Percentiles rank a stretch among this genome's conserved stretches.
Evolutionary conservation across 1,139 yeast genomes (phyloP).

Genomic region (Lodderomyces theae): DNA sequence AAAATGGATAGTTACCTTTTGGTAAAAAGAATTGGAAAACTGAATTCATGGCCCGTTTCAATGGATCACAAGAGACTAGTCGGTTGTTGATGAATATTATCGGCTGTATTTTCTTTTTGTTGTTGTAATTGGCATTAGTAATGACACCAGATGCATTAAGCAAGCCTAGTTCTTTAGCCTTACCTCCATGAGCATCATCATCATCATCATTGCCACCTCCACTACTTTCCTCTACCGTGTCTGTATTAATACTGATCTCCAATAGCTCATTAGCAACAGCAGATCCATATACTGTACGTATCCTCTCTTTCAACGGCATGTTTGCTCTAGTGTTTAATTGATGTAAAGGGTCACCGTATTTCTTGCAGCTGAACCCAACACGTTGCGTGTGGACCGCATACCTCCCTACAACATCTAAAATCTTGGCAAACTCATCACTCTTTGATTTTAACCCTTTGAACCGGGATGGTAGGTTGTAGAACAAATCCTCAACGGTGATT

Average conservation of each 20-base stretch:
- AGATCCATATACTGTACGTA: conserved; percentile 71
- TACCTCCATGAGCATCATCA: conserved; percentile 10
- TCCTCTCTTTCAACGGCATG: conserved; percentile 57
- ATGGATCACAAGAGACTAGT: conserved; percentile 77
- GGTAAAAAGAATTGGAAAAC: conserved; percentile 70
- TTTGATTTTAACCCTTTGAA: conserved; percentile 62
- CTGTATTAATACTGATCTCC: conserved; percentile 33
- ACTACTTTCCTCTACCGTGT: no score
- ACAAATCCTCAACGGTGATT: conserved; percentile 80
- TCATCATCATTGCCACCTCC: conserved; percentile 20
- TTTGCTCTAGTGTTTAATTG: conserved; percentile 53
- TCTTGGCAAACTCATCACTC: conserved; percentile 71
- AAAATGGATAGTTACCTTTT: conserved; percentile 75
- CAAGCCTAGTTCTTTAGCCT: conserved; percentile 39
- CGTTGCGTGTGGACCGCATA: conserved; percentile 73
- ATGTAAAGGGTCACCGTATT: conserved; percentile 63
- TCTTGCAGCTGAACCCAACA: conserved; percentile 79
- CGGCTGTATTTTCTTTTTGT: conserved; percentile 65
- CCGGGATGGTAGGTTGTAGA: conserved; percentile 85
- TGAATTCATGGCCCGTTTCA: conserved; percentile 65
- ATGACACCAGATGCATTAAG: conserved; percentile 55
- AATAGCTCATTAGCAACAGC: conserved; percentile 65
- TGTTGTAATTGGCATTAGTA: conserved; percentile 68
- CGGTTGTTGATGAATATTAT: conserved; percentile 84
- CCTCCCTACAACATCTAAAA: conserved; percentile 79